Base-by-base conservation (phyloP, 768 basidiomycete species). In the Tubosaeta sp. region DNA sequence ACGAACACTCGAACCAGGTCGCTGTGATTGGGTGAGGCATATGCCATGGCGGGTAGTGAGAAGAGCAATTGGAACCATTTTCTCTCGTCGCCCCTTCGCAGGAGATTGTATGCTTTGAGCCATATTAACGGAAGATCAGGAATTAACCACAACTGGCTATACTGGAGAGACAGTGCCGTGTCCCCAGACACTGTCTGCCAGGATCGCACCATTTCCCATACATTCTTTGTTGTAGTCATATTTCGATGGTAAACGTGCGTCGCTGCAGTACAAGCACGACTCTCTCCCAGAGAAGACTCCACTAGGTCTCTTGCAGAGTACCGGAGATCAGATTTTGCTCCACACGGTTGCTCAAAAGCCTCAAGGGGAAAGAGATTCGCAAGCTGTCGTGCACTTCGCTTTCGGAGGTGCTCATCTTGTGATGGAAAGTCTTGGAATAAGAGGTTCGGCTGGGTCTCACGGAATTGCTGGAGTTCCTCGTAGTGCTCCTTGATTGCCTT, bases 131-230 rank as follows among this genome's bases (percentile, higher is more conserved):
- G 21, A 5, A 70, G 54, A 21, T 46, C 9, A 1, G 54, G 60
- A 0, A 41, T 9, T 21, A 71, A 51, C 63, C 69, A 71, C 6
- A 53, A 48, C 13, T 36, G 51, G 31, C 43, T 48, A 49, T 70
- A 70, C 6, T 47, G 57, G 31, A 56, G 44, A n/a, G 54, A 78
- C 54, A 0, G 76, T 54, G 77, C 76, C 78, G 45, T 76, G 13
- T 31, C 11, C 3, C 75, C 2, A 68, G 4, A 8, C 25, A 46
- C 9, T 2, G 24, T 12, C 19, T 21, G 16, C 49, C 41, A 53
- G 2, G 58, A 55, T 24, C 44, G 35, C 25, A 57, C 13, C 48
- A 52, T 43, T 3, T 11, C 16, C 34, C 39, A 31, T 39, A 58
- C 16, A 34, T 52, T 2, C 24, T 21, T 42, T 14, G 14, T 14